A percentile compares a stretch with the other conserved stretches of the same genome.
Conservation (phyloP, 2,329 filamentous ascomycete species). For the Pezicula carpinea region DNA sequence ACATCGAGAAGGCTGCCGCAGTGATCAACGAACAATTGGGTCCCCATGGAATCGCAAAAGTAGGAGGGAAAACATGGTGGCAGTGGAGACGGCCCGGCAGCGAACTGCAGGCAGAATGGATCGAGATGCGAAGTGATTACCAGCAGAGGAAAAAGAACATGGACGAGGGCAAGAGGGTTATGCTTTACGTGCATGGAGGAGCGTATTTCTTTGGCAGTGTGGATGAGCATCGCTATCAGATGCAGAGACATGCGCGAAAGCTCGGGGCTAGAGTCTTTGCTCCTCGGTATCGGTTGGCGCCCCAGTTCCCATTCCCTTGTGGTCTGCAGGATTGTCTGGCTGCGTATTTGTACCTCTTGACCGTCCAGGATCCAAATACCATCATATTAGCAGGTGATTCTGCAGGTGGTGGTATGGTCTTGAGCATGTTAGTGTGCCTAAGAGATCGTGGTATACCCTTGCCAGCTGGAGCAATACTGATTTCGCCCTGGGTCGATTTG, state of each 20-base stretch:
- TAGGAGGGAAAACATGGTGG: conserved; percentile 87
- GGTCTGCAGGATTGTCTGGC: conserved; percentile 86
- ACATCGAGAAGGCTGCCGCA: conserved; percentile 61
- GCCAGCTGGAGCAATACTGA: conserved; percentile 83
- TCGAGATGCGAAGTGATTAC: conserved; percentile 87
- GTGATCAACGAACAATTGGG: conserved; percentile 73
- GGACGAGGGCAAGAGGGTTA: conserved; percentile 66
- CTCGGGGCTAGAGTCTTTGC: conserved; percentile 86
- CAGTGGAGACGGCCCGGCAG: conserved; percentile 70
- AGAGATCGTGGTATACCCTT: conserved; percentile 79
- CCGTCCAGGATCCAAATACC: conserved; percentile 69
- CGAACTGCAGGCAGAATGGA: conserved; percentile 81
- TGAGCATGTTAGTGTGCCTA: conserved; percentile 73
- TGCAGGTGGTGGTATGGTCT: conserved; percentile 84
- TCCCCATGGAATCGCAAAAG: conserved; percentile 62
- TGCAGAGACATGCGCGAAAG: conserved; percentile 93
- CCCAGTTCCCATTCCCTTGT: conserved; percentile 94
- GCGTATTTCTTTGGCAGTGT: conserved; percentile 95
- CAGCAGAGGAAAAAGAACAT: conserved; percentile 60
- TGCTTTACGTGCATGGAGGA: conserved; percentile 92
- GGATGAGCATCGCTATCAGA: conserved; percentile 95
- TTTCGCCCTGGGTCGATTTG: conserved; percentile 94
- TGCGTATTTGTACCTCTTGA: conserved; percentile 78
- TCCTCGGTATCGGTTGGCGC: conserved; percentile 79
- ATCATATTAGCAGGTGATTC: conserved; percentile 91